phyloP scores from a whole-genome alignment of 2,329 filamentous ascomycete genomes.

The Grosmannia serpens region DNA sequence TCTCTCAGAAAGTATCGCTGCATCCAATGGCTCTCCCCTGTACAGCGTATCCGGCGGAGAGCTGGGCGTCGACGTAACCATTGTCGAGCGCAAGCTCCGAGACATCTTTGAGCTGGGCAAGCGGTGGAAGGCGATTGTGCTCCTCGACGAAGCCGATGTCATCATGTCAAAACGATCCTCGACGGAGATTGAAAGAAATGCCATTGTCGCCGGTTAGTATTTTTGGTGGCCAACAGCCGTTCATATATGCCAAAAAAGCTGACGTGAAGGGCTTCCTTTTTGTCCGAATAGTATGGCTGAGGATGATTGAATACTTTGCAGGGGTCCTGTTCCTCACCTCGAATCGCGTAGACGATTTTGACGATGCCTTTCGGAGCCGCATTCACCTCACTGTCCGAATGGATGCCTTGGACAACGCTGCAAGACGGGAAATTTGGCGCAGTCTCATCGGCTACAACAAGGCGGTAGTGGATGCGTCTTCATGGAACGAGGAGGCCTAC shows the following conservation, averaged over 20 bases:
- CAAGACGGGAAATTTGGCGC: not conserved
- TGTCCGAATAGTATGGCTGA: not conserved
- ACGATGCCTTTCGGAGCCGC: not conserved
- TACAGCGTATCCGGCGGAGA: not conserved
- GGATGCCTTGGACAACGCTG: not conserved
- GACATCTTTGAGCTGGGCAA: not conserved
- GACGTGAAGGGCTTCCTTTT: not conserved
- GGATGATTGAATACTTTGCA: not conserved
- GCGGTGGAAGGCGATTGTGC: not conserved
- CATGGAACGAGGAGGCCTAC: not conserved
- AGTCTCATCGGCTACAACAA: not conserved
- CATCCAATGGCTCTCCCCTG: not conserved
- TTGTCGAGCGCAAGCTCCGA: not conserved
- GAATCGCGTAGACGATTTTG: not conserved
- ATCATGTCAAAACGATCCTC: not conserved
- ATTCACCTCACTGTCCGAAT: not conserved
- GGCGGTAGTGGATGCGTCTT: not conserved
- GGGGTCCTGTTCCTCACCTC: constrained; percentile 1
- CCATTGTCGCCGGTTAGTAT: not conserved
- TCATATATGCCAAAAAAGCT: not conserved
- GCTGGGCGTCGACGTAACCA: not conserved
- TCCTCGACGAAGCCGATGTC: not conserved
- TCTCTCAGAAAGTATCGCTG: not conserved
- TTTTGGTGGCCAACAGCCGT: not conserved
- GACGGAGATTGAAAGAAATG: not conserved